Base-by-base conservation (phyloP, 257 asterid genomes). In the Lycium barbarum region DNA sequence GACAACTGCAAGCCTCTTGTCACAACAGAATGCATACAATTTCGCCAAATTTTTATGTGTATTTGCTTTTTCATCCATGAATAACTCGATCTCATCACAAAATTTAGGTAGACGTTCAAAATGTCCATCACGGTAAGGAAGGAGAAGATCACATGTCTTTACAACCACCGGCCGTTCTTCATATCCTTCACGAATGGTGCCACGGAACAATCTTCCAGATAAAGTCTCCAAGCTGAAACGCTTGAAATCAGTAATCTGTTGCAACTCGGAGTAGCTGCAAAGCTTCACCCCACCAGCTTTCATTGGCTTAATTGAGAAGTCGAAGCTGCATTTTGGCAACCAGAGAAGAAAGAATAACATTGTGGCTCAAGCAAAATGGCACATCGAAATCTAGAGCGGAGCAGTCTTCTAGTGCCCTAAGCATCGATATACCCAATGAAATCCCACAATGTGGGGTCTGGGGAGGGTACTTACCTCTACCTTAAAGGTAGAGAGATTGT, bases 91-190 rank as follows among this genome's bases (percentile, higher is more conserved):
- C 33, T 26, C 33, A 26, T 26, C 33, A 26, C 33, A 26, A 26
- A 26, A 26, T 26, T 26, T 26, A 26, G 33, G 33, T 26, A 26
- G 33, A 26, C 33, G 33, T 26, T 26, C 33, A 26, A 26, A 26
- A 26, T 26, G 33, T 26, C 33, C 33, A 26, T 26, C 33, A 26
- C 33, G 33, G 33, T 0, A 14, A 36, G 47, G 26, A 36, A 71
- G 53, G 79, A 8, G 79, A 71, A 71, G 0, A 71, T 71, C 79
- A 51, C 79, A 71, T 71, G 79, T 71, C 13, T 71, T 71, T 14
- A 71, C 79, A 36, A 71, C 14, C 4, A 14, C 53, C 2, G 0
- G 20, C 5, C 79, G 26, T 38, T 35, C 3, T 45, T 71, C 79
- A 45, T 26, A 71, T 36, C 79, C 79, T 26, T 26, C 33, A 26